Conservation (phyloP, 2,329 filamentous ascomycete genomes). For the Salinomyces thailandicus region DNA sequence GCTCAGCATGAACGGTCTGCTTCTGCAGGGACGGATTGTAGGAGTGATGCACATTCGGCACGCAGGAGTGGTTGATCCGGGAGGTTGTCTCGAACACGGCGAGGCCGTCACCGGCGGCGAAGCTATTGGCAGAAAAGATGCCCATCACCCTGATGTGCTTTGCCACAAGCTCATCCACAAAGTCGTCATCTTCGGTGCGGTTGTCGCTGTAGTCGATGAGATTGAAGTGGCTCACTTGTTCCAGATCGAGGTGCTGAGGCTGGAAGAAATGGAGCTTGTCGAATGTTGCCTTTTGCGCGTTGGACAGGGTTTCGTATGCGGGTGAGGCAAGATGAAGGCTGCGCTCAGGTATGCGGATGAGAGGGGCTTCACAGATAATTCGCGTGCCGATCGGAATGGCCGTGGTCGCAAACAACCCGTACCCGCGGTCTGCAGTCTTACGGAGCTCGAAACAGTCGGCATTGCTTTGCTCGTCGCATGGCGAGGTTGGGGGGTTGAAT, state of each 20-base stretch:
- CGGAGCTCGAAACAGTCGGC: slow-evolving; percentile 7
- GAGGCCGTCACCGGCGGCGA: slow-evolving; percentile 9
- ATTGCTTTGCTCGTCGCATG: not conserved
- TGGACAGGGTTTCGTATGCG: slow-evolving; percentile 12
- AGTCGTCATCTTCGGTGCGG: slow-evolving; percentile 4
- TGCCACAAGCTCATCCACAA: slow-evolving; percentile 6
- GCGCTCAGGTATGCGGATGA: slow-evolving; percentile 12
- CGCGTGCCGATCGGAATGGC: slow-evolving; percentile 16
- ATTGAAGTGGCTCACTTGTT: slow-evolving; percentile 9
- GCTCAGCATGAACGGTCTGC: slow-evolving; percentile 15
- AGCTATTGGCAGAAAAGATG: slow-evolving; percentile 19
- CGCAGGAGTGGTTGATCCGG: slow-evolving; percentile 18
- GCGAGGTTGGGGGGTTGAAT: not conserved
- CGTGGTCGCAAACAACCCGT: slow-evolving; percentile 16
- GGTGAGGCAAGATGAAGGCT: slow-evolving; percentile 9
- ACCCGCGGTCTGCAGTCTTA: slow-evolving; percentile 12
- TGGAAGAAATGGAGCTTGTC: slow-evolving; percentile 12
- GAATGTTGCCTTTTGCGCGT: slow-evolving; percentile 10
- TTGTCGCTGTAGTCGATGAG: slow-evolving; percentile 7
- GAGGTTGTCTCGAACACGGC: slow-evolving; percentile 12
- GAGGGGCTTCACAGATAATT: slow-evolving; percentile 17
- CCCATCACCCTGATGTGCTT: slow-evolving; percentile 16
- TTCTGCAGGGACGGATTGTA: slow-evolving; percentile 10
- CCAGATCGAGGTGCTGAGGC: slow-evolving; percentile 10
- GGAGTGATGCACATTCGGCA: slow-evolving; percentile 12